A percentile compares a stretch with the other conserved stretches of the same genome.
phyloP scores from a whole-genome alignment of 768 basidiomycete species.

The Pleurotus ostreatus region DNA sequence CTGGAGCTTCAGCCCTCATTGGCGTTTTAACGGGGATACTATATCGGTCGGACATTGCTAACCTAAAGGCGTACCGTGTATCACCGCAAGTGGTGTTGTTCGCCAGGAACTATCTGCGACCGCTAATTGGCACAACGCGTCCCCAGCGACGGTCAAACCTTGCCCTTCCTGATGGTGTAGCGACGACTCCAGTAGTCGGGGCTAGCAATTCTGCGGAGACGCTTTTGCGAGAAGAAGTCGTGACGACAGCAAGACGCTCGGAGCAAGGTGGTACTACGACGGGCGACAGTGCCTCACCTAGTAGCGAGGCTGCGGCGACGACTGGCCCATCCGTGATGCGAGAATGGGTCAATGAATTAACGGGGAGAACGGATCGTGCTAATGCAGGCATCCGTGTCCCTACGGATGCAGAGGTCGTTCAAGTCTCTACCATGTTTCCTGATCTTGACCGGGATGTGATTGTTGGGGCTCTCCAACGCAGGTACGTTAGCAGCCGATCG shows the following conservation, averaged over 20 bases:
- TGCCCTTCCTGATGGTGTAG: conserved; percentile 61
- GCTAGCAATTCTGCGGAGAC: conserved; percentile 25
- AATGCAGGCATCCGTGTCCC: conserved; percentile 64
- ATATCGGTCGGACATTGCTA: conserved; percentile 80
- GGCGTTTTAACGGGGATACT: conserved; percentile 72
- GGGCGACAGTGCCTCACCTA: conserved; percentile 17
- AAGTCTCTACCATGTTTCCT: conserved; percentile 82
- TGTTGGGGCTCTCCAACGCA: conserved; percentile 75
- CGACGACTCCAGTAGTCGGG: conserved; percentile 16
- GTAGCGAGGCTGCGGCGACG: conserved; percentile 18
- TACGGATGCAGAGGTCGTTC: conserved; percentile 69
- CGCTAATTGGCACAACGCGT: conserved; percentile 62
- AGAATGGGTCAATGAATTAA: conserved; percentile 79
- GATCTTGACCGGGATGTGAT: conserved; percentile 69
- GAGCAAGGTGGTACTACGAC: conserved; percentile 15
- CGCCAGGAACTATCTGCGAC: conserved; percentile 52
- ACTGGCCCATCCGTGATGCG: conserved; percentile 54
- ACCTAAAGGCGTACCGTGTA: conserved; percentile 76
- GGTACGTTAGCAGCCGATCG: conserved; percentile 40
- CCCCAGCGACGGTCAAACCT: conserved; percentile 66
- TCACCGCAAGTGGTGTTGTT: conserved; percentile 56
- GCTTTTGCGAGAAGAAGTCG: conserved; percentile 41
- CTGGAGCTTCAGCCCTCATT: conserved; percentile 53
- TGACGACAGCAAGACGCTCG: conserved; percentile 55
- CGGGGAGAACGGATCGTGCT: conserved; percentile 54